Base-by-base conservation (phyloP, 2,329 filamentous ascomycete species). In the Bipolaris oryzae region DNA sequence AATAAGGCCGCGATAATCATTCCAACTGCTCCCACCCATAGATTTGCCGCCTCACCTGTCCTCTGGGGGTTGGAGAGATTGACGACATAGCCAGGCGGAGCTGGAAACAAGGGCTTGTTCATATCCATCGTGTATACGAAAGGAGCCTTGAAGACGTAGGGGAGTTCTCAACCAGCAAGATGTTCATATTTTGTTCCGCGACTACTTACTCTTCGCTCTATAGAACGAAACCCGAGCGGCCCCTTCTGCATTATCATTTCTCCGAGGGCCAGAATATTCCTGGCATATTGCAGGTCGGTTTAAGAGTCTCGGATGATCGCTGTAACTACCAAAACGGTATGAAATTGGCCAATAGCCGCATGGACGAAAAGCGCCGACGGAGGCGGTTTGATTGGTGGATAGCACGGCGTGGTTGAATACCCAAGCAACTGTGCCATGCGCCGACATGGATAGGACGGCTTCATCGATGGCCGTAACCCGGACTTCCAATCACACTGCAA, bases 71-170 rank as follows among this genome's bases (percentile, higher is more conserved):
- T 61, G 7, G 60, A 59, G 43, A 74, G 59, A 57, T 73, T 56
- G 15, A 72, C 67, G 3, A 63, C 25, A 34, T 72, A 74, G 13
- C 68, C 70, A 2, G 60, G 50, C 9, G 70, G 70, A 3, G 71
- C 60, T 7, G 65, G 53, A 9, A 73, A 60, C 0, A 64, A 41
- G 10, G 61, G 53, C 16, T 53, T 31, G 41, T 55, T 41, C 52
- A 58, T 54, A 13, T 55, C 60, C 57, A 64, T 58, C 7, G 20
- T 34, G 18, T 21, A 31, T 31, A 11, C 28, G 7, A 11, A 47
- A 21, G 7, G 15, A 47, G 15, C 39, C 1, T 13, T 7, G 9
- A 23, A 7, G 38, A 16, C 10, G 23, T 3, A n/a, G 34, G 16
- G 23, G 10, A 7, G 11, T 21, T 18, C 5, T 11, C 15, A 4